Base-by-base conservation (phyloP, 2,329 filamentous ascomycete species). In the Alternaria solani region DNA sequence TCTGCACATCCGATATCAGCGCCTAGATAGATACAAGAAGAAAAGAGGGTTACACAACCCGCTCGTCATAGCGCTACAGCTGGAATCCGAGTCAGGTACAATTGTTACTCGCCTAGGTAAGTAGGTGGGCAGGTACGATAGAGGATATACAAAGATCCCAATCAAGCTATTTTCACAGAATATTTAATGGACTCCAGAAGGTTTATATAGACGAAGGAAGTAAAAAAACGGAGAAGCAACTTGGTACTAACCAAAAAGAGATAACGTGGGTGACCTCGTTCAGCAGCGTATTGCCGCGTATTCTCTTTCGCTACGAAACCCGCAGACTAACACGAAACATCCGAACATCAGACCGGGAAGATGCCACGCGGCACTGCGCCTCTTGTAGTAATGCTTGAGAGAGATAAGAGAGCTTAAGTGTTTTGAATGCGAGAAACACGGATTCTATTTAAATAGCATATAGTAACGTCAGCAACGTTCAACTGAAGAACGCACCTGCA, bases 301-400 rank as follows among this genome's bases (percentile, higher is more conserved):
- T 47, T 47, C 44, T 47, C 44, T 47, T 47, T 18, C 44, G 28
- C 30, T 20, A 47, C 44, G 28, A 2, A n/a, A 47, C n/a, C 26
- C 44, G 30, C 44, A 32, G 44, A 47, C 44, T n/a, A 47, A 4
- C 44, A 47, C 44, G 44, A 47, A 47, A 47, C 44, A 2, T 20
- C 44, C 44, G 30, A 47, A 18, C 44, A 47, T 1, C 2, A 18
- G 0, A 2, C 30, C 28, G 30, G 32, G 36, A 32, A 47, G n/a
- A 32, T 47, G 26, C 44, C 44, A n/a, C 44, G 26, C 44, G 44
- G 44, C 44, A 18, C 44, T 47, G 44, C 26, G n/a, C 28, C 44
- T 47, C 26, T 47, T 47, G 26, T 20, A 5, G 44, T 47, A 47
- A 32, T 47, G 44, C 44, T 47, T 47, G 44, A 47, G 44, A 47